Conservation (phyloP, 2,329 filamentous ascomycete species). For the Sclerotinia spermophila region DNA sequence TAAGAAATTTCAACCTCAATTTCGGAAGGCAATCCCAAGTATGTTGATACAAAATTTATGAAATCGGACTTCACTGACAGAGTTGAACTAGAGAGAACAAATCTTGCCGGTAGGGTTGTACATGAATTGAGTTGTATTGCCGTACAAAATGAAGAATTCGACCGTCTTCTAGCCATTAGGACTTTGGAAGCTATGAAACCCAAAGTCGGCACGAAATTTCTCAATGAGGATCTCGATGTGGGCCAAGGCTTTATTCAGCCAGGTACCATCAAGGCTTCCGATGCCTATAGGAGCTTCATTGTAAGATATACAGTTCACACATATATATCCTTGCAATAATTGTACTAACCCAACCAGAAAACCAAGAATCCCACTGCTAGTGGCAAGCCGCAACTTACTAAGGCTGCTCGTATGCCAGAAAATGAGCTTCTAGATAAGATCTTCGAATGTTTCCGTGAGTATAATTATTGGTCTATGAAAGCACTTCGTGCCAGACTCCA, state of each 20-base stretch:
- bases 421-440: conserved; percentile 84
- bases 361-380: conserved; percentile 46
- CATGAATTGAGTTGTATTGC: conserved; percentile 76
- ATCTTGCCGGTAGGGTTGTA: conserved; percentile 65
- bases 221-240: conserved; percentile 31
- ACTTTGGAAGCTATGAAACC: conserved; percentile 58
- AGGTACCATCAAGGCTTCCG: conserved; percentile 45
- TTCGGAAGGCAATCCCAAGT: conserved; percentile 73
- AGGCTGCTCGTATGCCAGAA: conserved; percentile 84
- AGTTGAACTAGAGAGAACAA: conserved; percentile 61
- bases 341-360: conserved; percentile 45
- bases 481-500: conserved; percentile 71
- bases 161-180: conserved; percentile 55
- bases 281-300: conserved; percentile 52
- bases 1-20: conserved; percentile 59
- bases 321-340: background rate
- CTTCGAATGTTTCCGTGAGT: conserved; percentile 77
- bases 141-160: conserved; percentile 67
- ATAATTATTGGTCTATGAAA: conserved; percentile 93
- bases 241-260: conserved; percentile 52
- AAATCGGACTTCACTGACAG: conserved; percentile 36
- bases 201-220: conserved; percentile 50
- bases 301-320: conserved; percentile 46
- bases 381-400: conserved; percentile 68
- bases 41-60: conserved; percentile 25